Conservation (phyloP, 2,329 filamentous ascomycete genomes). For the Cyanodermella asteris region DNA sequence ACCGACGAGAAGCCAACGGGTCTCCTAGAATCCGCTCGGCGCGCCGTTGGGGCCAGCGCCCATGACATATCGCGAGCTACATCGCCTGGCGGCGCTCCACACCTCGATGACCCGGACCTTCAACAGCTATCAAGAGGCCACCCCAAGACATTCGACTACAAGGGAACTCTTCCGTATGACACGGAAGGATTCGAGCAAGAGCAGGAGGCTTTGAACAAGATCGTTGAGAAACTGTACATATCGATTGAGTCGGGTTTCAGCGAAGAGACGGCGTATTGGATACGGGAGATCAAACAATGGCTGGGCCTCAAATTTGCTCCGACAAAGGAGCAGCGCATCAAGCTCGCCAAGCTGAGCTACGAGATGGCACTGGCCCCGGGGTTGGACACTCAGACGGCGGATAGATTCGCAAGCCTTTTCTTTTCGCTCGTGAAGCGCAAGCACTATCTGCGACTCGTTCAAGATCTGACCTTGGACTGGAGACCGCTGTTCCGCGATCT, state of each 20-base stretch:
- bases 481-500: slow-evolving; percentile 78
- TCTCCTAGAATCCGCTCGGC: slow-evolving; percentile 9
- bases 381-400: slow-evolving; percentile 57
- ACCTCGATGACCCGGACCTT: slow-evolving; percentile 21
- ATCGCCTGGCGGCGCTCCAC: slow-evolving; percentile 44
- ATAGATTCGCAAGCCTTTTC: slow-evolving; percentile 93
- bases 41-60: too few species aligned
- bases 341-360: slow-evolving; percentile 79
- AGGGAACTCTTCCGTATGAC: slow-evolving; percentile 68
- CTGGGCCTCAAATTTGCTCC: slow-evolving; percentile 94
- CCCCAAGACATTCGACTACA: slow-evolving; percentile 83
- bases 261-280: slow-evolving; percentile 89
- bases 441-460: slow-evolving; percentile 77
- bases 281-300: slow-evolving; percentile 86
- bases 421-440: slow-evolving; percentile 69
- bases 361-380: slow-evolving; percentile 80
- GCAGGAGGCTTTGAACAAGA: slow-evolving; percentile 60
- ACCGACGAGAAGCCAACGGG: background rate
- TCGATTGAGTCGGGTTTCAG: slow-evolving; percentile 78
- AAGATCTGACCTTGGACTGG: slow-evolving; percentile 87
- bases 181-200: slow-evolving; percentile 63
- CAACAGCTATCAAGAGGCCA: slow-evolving; percentile 45
- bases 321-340: slow-evolving; percentile 59
- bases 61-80: slow-evolving; percentile 68
- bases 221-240: slow-evolving; percentile 84